Evolutionary conservation across 23 red algal species (phyloP).

Genomic region (Gracilaria gracilis): DNA sequence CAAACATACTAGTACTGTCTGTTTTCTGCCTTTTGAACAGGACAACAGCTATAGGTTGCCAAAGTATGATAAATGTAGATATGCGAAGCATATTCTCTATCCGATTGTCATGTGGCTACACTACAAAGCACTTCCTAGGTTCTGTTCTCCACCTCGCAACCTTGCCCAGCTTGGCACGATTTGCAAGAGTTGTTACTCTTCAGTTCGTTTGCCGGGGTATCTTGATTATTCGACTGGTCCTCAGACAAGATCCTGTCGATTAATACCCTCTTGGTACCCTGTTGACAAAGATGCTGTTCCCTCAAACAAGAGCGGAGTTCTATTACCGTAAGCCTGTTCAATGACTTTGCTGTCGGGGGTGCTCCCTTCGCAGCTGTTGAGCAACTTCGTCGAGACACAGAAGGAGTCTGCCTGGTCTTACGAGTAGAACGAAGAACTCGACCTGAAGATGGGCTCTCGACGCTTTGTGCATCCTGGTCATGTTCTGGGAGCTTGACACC

Average conservation of each 20-base stretch:
- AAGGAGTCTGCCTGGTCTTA: slow-evolving; percentile 13
- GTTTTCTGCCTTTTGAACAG: too few relatives aligned
- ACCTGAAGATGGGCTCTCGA: background rate
- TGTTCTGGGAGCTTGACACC: slow-evolving; percentile 14
- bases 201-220: too few relatives aligned
- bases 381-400: background rate
- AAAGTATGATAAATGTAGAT: too few relatives aligned
- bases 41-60: too few relatives aligned
- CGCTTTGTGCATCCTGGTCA: background rate
- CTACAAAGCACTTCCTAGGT: background rate
- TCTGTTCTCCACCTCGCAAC: slow-evolving; percentile 7
- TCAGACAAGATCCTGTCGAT: slow-evolving; percentile 2
- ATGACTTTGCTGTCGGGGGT: background rate
- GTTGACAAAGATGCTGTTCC: slow-evolving; percentile 5
- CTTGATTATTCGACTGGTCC: background rate
- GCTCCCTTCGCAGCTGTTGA: background rate
- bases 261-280: slow-evolving; percentile 23
- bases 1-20: too few relatives aligned
- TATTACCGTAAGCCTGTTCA: slow-evolving; percentile 8
- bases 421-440: background rate
- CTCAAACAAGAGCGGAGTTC: slow-evolving; percentile 16
- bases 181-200: background rate
- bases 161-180: background rate
- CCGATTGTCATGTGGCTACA: background rate
- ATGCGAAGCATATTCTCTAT: too few relatives aligned